These are phyloP conservation scores for Thermothelomyces thermophilus DNA, from an alignment of 2,329 filamentous ascomycete genomes.

Conservation along the genomic window DNA sequence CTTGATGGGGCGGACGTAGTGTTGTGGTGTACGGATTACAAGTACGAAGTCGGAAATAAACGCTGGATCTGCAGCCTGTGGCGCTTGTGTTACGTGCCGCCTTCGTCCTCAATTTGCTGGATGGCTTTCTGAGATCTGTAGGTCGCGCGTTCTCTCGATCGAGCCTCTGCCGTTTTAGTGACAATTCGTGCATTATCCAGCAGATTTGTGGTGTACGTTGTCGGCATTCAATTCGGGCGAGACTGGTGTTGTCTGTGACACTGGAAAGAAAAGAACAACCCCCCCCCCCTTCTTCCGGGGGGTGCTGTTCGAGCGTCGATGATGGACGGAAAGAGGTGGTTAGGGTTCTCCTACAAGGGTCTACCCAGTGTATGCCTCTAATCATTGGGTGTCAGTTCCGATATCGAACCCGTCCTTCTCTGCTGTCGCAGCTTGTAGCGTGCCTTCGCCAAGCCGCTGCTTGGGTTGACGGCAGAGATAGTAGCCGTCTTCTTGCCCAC, in stretches of 20 bases:
- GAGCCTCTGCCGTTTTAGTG: not conserved
- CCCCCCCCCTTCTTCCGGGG: too few species aligned
- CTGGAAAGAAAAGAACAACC: too few species aligned
- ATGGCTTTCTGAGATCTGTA: not conserved
- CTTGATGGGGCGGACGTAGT: not conserved
- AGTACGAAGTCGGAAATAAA: too few species aligned
- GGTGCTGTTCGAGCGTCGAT: too few species aligned
- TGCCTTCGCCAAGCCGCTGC: not conserved
- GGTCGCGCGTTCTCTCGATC: not conserved
- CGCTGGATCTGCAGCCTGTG: not conserved
- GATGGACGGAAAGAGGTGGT: too few species aligned
- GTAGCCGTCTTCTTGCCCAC: not conserved
- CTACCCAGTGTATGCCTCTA: not conserved
- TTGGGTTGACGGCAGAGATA: not conserved
- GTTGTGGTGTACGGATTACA: too few species aligned
- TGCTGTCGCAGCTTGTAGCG: conserved; percentile 4
- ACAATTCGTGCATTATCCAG: not conserved
- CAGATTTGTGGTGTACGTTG: too few species aligned
- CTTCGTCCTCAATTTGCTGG: not conserved
- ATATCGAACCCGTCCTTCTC: too few species aligned
- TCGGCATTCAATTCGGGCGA: too few species aligned
- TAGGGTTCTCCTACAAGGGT: too few species aligned
- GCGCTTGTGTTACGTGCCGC: not conserved
- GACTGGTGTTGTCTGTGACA: too few species aligned
- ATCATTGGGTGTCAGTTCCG: not conserved